Evolutionary conservation across 306 rosid genomes (phyloP), one percentile per base, ranked within the genome.

Genomic region (Hylodesmum podocarpum): DNA sequence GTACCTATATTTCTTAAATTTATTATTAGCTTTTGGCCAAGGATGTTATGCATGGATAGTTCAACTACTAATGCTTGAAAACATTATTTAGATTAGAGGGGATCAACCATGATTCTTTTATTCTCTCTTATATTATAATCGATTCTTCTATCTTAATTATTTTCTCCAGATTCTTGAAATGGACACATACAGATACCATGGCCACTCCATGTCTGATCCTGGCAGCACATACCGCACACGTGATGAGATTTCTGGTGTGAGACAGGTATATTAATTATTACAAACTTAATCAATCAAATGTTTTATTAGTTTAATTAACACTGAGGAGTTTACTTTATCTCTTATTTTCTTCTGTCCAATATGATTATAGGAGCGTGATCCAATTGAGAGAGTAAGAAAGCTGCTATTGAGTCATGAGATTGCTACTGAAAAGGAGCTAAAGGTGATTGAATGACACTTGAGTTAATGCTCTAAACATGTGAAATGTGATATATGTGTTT

Each of bases 181-280:
- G 97, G 97, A 90, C 77, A 93, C 97, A 5, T 93, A 93, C 62
- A 89, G 97, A 88, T 93, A 93, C 75, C 97, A 93, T 68, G 97
- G 97, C 62, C 97, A 93, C 83, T 93, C 97, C 59, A 92, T 92
- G 97, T 93, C 97, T 78, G 97, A 93, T 86, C 97, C 97, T 58
- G 97, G 97, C 47, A 93, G 97, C 87, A 90, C 97, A 58, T 93
- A 93, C 72, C 93, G 97, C 25, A 89, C 97, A 16, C 96, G 96
- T 82, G 97, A 90, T 86, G 97, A 93, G 83, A 89, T 93, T 67
- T 86, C 94, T 82, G 96, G 97, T 4, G 87, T 93, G 69, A 87
- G 97, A 87, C 97, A 89, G 97, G 97, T 93, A 59, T 41, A 21
- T 73, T 70, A 49, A 49, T 36, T 15, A 44, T 12, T 29, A 43